These are phyloP conservation scores for Rubus parviflorus DNA, from an alignment of 306 rosid genomes.

Conservation along the genomic window DNA sequence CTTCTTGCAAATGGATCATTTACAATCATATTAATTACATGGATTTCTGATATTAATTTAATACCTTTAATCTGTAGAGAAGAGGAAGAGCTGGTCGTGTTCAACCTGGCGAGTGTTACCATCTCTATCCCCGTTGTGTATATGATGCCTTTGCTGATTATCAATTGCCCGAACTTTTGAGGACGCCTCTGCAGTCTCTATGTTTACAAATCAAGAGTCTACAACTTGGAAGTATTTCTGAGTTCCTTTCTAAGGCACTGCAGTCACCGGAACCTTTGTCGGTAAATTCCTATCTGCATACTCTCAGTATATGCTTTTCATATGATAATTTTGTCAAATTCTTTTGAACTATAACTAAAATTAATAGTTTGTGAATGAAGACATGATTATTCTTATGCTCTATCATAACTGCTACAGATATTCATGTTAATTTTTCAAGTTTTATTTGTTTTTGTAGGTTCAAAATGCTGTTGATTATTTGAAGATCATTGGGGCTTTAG, in stretches of 20 bases:
- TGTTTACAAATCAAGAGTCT: conserved; percentile 95
- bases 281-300: conserved; percentile 40
- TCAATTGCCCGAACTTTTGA: conserved; percentile 89
- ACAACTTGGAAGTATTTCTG: conserved; percentile 91
- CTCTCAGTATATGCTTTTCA: neutral
- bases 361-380: no score
- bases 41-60: neutral
- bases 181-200: conserved; percentile 95
- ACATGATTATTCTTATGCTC: neutral
- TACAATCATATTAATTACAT: neutral
- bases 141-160: conserved; percentile 83
- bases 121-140: conserved; percentile 91
- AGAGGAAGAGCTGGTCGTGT: conserved; percentile 99
- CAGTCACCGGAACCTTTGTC: conserved; percentile 87
- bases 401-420: neutral
- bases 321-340: neutral
- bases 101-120: conserved; percentile 92
- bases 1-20: neutral
- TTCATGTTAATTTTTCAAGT: neutral
- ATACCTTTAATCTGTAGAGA: conserved; percentile 55
- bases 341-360: neutral
- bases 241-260: conserved; percentile 86
- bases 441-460: conserved; percentile 48
- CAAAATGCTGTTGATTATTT: conserved; percentile 93
- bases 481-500: conserved; percentile 87